Evolutionary conservation across 2,329 filamentous ascomycete species (phyloP).

Genomic region (Exophiala xenobiotica): DNA sequence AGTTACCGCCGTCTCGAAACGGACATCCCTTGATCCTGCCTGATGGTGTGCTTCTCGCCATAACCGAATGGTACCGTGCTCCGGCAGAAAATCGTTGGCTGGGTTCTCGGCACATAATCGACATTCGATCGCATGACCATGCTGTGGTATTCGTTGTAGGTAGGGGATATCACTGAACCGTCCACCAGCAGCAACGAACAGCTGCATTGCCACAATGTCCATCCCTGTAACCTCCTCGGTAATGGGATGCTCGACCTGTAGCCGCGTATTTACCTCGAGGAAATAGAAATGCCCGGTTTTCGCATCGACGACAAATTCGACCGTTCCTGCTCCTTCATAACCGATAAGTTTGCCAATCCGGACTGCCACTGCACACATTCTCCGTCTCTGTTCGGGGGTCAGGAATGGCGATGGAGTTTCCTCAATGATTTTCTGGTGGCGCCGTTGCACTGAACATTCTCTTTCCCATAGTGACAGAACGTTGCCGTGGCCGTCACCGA

Average conservation of each 20-base stretch:
- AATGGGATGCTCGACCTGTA: slow-evolving; percentile 53
- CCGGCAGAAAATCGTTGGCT: slow-evolving; percentile 39
- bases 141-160: slow-evolving; percentile 31
- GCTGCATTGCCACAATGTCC: slow-evolving; percentile 41
- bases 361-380: slow-evolving; percentile 42
- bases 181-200: slow-evolving; percentile 39
- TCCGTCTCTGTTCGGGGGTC: slow-evolving; percentile 31
- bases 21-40: slow-evolving; percentile 33
- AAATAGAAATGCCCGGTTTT: slow-evolving; percentile 45
- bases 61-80: slow-evolving; percentile 38
- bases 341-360: slow-evolving; percentile 38
- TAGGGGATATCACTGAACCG: slow-evolving; percentile 30
- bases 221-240: slow-evolving; percentile 42
- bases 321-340: slow-evolving; percentile 46
- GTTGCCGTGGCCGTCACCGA: slow-evolving; percentile 47
- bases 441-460: slow-evolving; percentile 53
- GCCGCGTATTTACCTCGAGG: slow-evolving; percentile 50
- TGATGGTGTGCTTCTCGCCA: slow-evolving; percentile 35
- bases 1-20: slow-evolving; percentile 45
- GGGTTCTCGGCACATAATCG: slow-evolving; percentile 48
- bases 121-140: slow-evolving; percentile 46
- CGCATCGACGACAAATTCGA: slow-evolving; percentile 48
- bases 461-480: slow-evolving; percentile 47
- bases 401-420: slow-evolving; percentile 45
- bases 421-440: slow-evolving; percentile 55